Evolutionary conservation across 495 filamentous ascomycete genomes (phyloP).

Genomic region (Ascobolus immersus): DNA sequence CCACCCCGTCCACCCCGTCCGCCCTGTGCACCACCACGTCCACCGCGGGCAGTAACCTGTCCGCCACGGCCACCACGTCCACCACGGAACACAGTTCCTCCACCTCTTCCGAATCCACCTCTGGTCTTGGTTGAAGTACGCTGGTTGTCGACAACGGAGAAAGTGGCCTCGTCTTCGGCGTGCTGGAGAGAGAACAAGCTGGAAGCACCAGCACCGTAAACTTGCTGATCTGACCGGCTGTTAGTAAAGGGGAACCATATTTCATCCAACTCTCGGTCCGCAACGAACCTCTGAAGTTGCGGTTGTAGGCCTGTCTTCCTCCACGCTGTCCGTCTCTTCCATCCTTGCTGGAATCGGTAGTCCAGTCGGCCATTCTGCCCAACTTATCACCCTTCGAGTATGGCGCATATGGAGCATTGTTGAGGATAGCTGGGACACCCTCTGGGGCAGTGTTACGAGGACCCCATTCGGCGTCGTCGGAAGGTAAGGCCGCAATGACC

Average conservation of each 20-base stretch:
- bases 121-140: slow-evolving; percentile 58
- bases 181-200: slow-evolving; percentile 69
- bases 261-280: slow-evolving; percentile 3
- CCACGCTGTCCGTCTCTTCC: slow-evolving; percentile 38
- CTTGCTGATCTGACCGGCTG: slow-evolving; percentile 50
- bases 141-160: slow-evolving; percentile 92
- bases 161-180: slow-evolving; percentile 86
- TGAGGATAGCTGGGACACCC: slow-evolving; percentile 53
- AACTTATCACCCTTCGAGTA: slow-evolving; percentile 98
- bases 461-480: slow-evolving; percentile 53
- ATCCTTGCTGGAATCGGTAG: slow-evolving; percentile 61
- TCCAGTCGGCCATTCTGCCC: slow-evolving; percentile 98
- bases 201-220: slow-evolving; percentile 73
- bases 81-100: slow-evolving; percentile 62
- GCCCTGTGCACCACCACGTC: slow-evolving; percentile 34
- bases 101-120: slow-evolving; percentile 54
- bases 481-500: slow-evolving; percentile 30
- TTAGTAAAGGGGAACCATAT: not conserved
- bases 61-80: slow-evolving; percentile 60
- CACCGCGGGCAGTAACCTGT: slow-evolving; percentile 26
- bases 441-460: slow-evolving; percentile 35
- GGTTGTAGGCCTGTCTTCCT: slow-evolving; percentile 64
- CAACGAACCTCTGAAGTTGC: slow-evolving; percentile 63
- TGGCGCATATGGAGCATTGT: slow-evolving; percentile 87
- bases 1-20: slow-evolving; percentile 30